phyloP scores from a whole-genome alignment of 2,329 filamentous ascomycete species.

The Paraphaeosphaeria sporulosa region DNA sequence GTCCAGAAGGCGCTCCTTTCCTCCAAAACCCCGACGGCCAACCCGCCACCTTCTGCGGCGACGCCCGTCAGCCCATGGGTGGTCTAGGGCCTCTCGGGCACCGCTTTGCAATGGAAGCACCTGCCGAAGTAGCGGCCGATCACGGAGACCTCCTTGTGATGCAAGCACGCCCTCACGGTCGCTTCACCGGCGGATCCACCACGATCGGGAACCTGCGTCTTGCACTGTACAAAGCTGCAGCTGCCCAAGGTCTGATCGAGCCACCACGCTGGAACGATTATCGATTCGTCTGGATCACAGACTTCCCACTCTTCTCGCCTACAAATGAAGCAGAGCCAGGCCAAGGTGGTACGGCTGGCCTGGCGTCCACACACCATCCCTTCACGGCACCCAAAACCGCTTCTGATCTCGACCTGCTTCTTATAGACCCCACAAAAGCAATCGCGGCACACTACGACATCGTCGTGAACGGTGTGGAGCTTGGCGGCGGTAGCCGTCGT shows the following conservation, averaged over 20 bases:
- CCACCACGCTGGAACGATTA: slow-evolving; percentile 60
- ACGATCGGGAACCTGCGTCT: slow-evolving; percentile 75
- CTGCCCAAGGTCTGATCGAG: slow-evolving; percentile 66
- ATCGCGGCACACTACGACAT: slow-evolving; percentile 93
- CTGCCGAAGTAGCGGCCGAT: slow-evolving; percentile 61
- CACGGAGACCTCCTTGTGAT: slow-evolving; percentile 79
- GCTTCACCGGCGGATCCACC: slow-evolving; percentile 76
- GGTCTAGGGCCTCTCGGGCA: slow-evolving; percentile 82
- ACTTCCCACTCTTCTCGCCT: slow-evolving; percentile 92
- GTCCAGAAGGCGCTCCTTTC: slow-evolving; percentile 64
- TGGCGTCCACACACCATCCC: slow-evolving; percentile 90
- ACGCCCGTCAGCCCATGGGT: slow-evolving; percentile 74
- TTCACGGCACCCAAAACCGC: slow-evolving; percentile 85
- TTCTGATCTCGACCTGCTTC: slow-evolving; percentile 76
- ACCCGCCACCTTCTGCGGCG: slow-evolving; percentile 79
- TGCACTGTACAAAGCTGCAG: slow-evolving; percentile 72
- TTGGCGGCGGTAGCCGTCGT: slow-evolving; percentile 90
- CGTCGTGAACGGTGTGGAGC: slow-evolving; percentile 92
- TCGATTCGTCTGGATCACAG: slow-evolving; percentile 82
- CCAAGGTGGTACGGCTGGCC: slow-evolving; percentile 80
- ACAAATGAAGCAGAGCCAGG: slow-evolving; percentile 70
- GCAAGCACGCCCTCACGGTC: slow-evolving; percentile 74
- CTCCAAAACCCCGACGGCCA: slow-evolving; percentile 76
- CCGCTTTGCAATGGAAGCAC: slow-evolving; percentile 68
- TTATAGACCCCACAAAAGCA: slow-evolving; percentile 73